phyloP scores from a whole-genome alignment of 1,284 basidiomycete genomes.

The Thecaphora frezii region DNA sequence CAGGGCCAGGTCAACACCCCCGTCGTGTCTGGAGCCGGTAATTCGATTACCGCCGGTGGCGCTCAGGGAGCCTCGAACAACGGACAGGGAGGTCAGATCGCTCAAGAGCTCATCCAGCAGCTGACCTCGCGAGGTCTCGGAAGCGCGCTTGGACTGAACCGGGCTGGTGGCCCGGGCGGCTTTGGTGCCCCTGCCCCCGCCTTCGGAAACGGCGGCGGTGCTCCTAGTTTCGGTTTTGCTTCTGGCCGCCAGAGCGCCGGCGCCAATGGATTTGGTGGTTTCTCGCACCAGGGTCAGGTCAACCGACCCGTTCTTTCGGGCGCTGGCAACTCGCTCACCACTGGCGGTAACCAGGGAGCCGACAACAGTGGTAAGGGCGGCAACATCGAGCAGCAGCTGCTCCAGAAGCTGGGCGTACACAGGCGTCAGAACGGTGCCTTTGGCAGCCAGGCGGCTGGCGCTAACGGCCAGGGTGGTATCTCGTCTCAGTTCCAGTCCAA shows the following conservation, averaged over 20 bases:
- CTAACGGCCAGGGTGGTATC: slow-evolving; percentile 13
- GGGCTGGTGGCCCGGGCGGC: slow-evolving; percentile 9
- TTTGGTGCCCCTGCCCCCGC: slow-evolving; percentile 12
- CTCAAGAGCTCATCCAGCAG: slow-evolving; percentile 1
- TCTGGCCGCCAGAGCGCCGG: slow-evolving; percentile 12
- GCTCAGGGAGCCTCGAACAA: slow-evolving; percentile 4
- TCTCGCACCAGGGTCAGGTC: slow-evolving; percentile 9
- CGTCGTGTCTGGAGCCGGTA: slow-evolving; percentile 7
- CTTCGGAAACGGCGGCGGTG: too few relatives aligned
- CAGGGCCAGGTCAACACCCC: slow-evolving; percentile 7
- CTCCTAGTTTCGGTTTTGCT: slow-evolving; percentile 3
- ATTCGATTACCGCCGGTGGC: slow-evolving; percentile 9
- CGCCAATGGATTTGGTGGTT: slow-evolving; percentile 15
- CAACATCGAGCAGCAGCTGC: slow-evolving; percentile 9
- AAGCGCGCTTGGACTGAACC: background rate
- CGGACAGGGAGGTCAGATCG: slow-evolving; percentile 6
- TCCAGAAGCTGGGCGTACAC: slow-evolving; percentile 16
- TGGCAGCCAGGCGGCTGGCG: slow-evolving; percentile 13
- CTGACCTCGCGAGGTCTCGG: background rate
- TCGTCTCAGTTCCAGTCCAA: slow-evolving; percentile 18
- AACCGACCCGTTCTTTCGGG: slow-evolving; percentile 17
- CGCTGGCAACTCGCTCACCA: slow-evolving; percentile 19
- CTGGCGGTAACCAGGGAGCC: slow-evolving; percentile 15
- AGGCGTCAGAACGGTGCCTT: slow-evolving; percentile 16
- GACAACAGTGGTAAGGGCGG: slow-evolving; percentile 18